Evolutionary conservation across 805 yeast species (phyloP).

Genomic region (Kluyveromyces aestuarii): DNA sequence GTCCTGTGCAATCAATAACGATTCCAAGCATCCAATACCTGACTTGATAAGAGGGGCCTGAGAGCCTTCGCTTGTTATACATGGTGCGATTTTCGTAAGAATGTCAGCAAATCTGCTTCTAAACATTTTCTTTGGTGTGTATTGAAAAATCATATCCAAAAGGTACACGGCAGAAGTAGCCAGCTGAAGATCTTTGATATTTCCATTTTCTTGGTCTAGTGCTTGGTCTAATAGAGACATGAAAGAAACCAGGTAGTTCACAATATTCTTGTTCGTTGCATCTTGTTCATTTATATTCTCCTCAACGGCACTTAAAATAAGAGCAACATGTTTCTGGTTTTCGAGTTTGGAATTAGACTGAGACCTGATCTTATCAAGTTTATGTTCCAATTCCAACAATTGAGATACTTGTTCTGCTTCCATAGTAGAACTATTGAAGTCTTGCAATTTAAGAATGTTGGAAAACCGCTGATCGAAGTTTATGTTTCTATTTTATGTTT

Average conservation of each 20-base stretch:
- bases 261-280: conserved; percentile 47
- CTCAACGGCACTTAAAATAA: conserved; percentile 82
- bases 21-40: conserved; percentile 77
- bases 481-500: background rate
- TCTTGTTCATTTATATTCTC: conserved; percentile 66
- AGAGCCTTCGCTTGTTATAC: conserved; percentile 55
- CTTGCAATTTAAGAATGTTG: background rate
- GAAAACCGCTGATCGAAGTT: background rate
- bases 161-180: conserved; percentile 75
- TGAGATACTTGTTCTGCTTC: conserved; percentile 24
- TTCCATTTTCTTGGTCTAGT: conserved; percentile 37
- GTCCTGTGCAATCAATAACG: conserved; percentile 73
- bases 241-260: conserved; percentile 80
- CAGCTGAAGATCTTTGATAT: conserved; percentile 46
- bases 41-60: conserved; percentile 79
- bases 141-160: conserved; percentile 70
- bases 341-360: conserved; percentile 75
- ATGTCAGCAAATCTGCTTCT: conserved; percentile 70
- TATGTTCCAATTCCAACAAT: conserved; percentile 48
- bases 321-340: conserved; percentile 78
- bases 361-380: conserved; percentile 54
- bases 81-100: conserved; percentile 71
- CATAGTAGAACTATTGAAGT: conserved; percentile 10
- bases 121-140: conserved; percentile 58
- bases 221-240: conserved; percentile 75